Evolutionary conservation across 2,329 filamentous ascomycete genomes (phyloP), one percentile per base, ranked within the genome.

Genomic region (Cordyceps cicadae): DNA sequence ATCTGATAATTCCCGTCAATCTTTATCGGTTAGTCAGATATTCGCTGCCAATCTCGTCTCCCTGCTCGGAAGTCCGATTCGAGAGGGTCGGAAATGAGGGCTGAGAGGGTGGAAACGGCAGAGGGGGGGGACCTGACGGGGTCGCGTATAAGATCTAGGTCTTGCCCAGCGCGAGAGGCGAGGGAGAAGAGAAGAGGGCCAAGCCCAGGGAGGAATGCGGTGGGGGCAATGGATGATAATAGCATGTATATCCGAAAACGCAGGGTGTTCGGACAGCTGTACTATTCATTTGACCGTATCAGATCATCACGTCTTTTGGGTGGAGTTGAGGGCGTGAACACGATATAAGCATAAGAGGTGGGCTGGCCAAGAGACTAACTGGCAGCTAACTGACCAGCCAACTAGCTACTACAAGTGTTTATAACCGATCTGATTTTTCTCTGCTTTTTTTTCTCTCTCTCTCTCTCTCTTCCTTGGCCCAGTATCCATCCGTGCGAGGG

Each of bases 291-390:
- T 24, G 24, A 24, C 3, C 17, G 26, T 43, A 43, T 43, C 39
- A 51, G 29, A 51, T 51, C 26, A 51, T 51, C 49, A 15, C 19
- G 26, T 17, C 26, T 34, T 26, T 15, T 7, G 24, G 49, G 49
- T 43, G 48, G 48, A 26, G 17, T 7, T 7, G 43, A 43, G 54
- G 54, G 54, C 54, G 54, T 56, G n/a, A 43, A 49, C 48, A 43
- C 43, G 54, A 56, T 56, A 56, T 49, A 56, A 56, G 54, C 54
- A 56, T 56, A 56, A 49, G 3, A 39, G 39, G 39, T 43, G 39
- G 39, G 39, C n/a, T 43, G 14, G 39, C 3, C 39, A 8, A 7
- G 29, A 7, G 29, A 7, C 29, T 29, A 29, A 29, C 7, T 7
- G 7, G 5, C 7, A 29, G 29, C 7, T 29, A 8, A 29, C 29